Evolutionary conservation across 768 basidiomycete genomes (phyloP).

Genomic region (Gloeopeniophorella convolvens): DNA sequence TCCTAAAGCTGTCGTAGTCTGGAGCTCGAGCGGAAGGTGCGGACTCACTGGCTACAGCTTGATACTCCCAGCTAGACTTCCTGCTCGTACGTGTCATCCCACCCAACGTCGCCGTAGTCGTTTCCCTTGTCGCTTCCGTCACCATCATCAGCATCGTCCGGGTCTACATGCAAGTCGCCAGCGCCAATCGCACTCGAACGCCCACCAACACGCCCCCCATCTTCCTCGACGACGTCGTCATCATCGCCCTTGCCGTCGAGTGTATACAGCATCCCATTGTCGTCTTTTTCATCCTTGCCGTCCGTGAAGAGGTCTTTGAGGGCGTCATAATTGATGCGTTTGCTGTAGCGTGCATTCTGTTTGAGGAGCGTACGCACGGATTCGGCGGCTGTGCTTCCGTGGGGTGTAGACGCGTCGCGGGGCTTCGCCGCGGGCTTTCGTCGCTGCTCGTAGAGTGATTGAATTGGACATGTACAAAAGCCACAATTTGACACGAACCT

Average conservation of each 20-base stretch:
- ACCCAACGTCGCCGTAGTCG: slow-evolving; percentile 25
- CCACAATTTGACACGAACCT: slow-evolving; percentile 50
- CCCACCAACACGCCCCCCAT: slow-evolving; percentile 30
- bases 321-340: slow-evolving; percentile 90
- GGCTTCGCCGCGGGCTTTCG: slow-evolving; percentile 62
- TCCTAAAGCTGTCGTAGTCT: too few species aligned
- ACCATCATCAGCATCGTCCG: slow-evolving; percentile 26
- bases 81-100: slow-evolving; percentile 62
- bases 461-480: slow-evolving; percentile 18
- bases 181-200: slow-evolving; percentile 3
- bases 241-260: slow-evolving; percentile 42
- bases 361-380: slow-evolving; percentile 72
- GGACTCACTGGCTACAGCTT: not conserved
- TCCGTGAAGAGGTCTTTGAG: slow-evolving; percentile 65
- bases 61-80: slow-evolving; percentile 39
- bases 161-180: slow-evolving; percentile 22
- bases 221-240: slow-evolving; percentile 35
- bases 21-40: not conserved
- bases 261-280: slow-evolving; percentile 46
- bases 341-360: slow-evolving; percentile 84
- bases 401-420: slow-evolving; percentile 65
- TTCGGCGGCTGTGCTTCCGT: slow-evolving; percentile 68
- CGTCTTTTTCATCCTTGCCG: slow-evolving; percentile 38
- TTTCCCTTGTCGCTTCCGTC: slow-evolving; percentile 37
- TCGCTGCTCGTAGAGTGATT: slow-evolving; percentile 38